Base-by-base conservation (phyloP, 2,329 filamentous ascomycete species). In the Colletotrichum sp. region DNA sequence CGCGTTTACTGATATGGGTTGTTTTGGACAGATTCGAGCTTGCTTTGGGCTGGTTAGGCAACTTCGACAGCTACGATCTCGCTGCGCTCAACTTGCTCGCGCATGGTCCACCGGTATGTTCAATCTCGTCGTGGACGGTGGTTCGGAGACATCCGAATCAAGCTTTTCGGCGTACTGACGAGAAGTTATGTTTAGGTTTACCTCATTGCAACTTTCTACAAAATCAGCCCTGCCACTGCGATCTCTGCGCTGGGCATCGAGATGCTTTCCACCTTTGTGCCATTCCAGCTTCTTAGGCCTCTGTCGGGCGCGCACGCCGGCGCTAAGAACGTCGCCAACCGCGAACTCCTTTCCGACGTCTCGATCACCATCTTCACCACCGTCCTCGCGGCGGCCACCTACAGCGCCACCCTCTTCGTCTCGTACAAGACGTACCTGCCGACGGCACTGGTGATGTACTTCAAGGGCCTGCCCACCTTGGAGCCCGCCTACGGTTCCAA, bases 131-230 rank as follows among this genome's bases (percentile, higher is more conserved):
- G n/a, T 52, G 43, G 43, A 52, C 43, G 10, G n/a, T 13, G 18
- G 10, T 52, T 21, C 7, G 38, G 18, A 30, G 38, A 36, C 30
- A 21, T 7, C 32, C 34, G 28, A 32, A 18, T 28, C 69, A 32
- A 28, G 21, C 16, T 14, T 8, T 9, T 14, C 14, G n/a, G 14
- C 13, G 26, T 62, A n/a, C 72, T 76, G 61, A 76, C 14, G 26
- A 18, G 16, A 24, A 5, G 24, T 34, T 18, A 62, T 74, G 13
- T 55, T 43, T 78, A 93, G 91, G 91, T 94, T 77, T 94, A 94
- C 81, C 92, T 98, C 58, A 88, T 98, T 32, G 88, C 89, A 34
- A 92, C 92, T 68, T 98, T 97, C 87, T 98, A 97, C 89, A 85
- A 88, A 43, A 89, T 97, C 78, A 89, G 90, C 30, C 86, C 90